Evolutionary conservation across 768 basidiomycete genomes (phyloP).

Genomic region (Tephrocybe sp.): DNA sequence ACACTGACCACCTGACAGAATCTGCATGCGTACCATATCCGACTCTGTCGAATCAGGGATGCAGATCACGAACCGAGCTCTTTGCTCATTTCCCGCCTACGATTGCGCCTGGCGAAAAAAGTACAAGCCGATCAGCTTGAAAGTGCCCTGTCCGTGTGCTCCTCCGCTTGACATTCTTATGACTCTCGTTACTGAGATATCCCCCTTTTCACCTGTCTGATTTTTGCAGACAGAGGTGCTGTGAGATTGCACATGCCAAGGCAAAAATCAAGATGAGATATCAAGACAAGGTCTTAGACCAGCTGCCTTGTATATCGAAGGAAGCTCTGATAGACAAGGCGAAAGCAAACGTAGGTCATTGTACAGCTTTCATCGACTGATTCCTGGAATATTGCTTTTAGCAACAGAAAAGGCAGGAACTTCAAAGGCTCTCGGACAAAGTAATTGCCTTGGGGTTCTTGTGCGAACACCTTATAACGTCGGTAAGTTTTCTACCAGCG

Average conservation of each 20-base stretch:
- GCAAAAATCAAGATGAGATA: slow-evolving; percentile 8
- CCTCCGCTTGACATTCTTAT: too few species aligned
- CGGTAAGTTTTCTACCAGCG: slow-evolving; percentile 13
- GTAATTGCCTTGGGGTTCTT: slow-evolving; percentile 24
- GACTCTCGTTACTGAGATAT: neutral
- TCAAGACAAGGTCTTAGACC: neutral
- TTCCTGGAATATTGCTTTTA: neutral
- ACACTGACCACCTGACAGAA: slow-evolving; percentile 12
- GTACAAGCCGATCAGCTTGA: neutral
- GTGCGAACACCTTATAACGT: slow-evolving; percentile 26
- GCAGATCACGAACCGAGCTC: slow-evolving; percentile 7
- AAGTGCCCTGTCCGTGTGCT: slow-evolving; percentile 1
- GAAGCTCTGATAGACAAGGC: slow-evolving; percentile 2
- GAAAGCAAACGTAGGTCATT: slow-evolving; percentile 1
- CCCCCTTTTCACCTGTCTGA: neutral
- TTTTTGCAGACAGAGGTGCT: slow-evolving; percentile 9
- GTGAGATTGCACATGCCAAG: slow-evolving; percentile 3
- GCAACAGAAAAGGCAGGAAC: slow-evolving; percentile 12
- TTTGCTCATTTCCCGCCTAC: slow-evolving; percentile 2
- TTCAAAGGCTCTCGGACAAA: slow-evolving; percentile 22
- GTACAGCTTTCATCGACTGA: too few species aligned
- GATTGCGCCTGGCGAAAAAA: slow-evolving; percentile 1
- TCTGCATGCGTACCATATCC: slow-evolving; percentile 21
- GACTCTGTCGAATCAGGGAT: slow-evolving; percentile 15
- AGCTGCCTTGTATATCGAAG: slow-evolving; percentile 1